Conservation (phyloP, 208 protist genomes). For the Trypanosoma vivax region DNA sequence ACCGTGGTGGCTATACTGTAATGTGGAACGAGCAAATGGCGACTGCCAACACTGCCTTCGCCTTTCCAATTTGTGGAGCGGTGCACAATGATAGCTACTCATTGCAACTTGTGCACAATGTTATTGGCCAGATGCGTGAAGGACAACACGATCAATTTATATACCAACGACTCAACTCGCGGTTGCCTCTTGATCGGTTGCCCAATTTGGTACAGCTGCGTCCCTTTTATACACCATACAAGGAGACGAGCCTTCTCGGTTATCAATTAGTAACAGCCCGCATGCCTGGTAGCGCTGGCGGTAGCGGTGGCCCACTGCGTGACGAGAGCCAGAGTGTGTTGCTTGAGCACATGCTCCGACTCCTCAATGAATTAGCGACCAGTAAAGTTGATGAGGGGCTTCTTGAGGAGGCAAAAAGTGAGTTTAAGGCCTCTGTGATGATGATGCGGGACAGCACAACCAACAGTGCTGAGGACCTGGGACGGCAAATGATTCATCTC, state of each 20-base stretch:
- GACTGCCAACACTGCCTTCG: slow-evolving; percentile 74
- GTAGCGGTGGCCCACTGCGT: slow-evolving; percentile 13
- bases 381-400: slow-evolving; percentile 60
- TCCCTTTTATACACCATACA: slow-evolving; percentile 89
- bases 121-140: slow-evolving; percentile 91
- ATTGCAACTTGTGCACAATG: slow-evolving; percentile 91
- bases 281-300: slow-evolving; percentile 29
- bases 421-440: slow-evolving; percentile 90
- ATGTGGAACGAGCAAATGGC: slow-evolving; percentile 78
- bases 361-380: slow-evolving; percentile 57
- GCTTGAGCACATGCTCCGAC: slow-evolving; percentile 63
- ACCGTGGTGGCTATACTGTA: slow-evolving; percentile 62
- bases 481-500: slow-evolving; percentile 94
- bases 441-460: slow-evolving; percentile 94
- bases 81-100: slow-evolving; percentile 89
- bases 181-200: slow-evolving; percentile 54
- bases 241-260: slow-evolving; percentile 85
- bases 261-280: slow-evolving; percentile 77
- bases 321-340: slow-evolving; percentile 68
- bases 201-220: slow-evolving; percentile 70
- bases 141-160: slow-evolving; percentile 65
- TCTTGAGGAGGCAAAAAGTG: slow-evolving; percentile 90
- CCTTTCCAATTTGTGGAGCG: slow-evolving; percentile 82
- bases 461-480: slow-evolving; percentile 93
- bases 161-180: slow-evolving; percentile 61